Evolutionary conservation across 352 stramenopile genomes (phyloP), one percentile per base, ranked within the genome.

Genomic region (Globisporangium nodosum): DNA sequence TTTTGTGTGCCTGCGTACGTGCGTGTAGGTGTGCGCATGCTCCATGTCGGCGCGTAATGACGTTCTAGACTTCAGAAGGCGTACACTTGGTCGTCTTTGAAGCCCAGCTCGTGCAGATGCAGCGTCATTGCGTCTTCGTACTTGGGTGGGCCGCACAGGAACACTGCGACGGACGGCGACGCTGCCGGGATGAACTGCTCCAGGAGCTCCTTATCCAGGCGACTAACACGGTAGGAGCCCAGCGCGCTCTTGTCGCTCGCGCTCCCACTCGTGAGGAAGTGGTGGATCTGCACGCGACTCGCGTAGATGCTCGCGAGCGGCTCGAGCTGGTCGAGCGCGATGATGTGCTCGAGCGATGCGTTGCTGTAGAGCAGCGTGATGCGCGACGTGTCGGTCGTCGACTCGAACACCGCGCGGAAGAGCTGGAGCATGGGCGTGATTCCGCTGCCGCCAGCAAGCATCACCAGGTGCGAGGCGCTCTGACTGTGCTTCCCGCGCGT

Each of bases 341-440:
- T 92, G 55, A 92, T 70, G 63, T 88, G 69, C 45, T 68, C 73
- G 8, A 86, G 68, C 55, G 76, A 85, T 39, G 70, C 76, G 52
- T 88, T 95, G 50, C 76, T 90, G 59, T 92, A 77, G 48, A 95
- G 62, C 5, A 93, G 53, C 61, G 78, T 91, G 40, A 95, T 70
- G 47, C 76, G 82, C n/a, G 81, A 77, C 31, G 55, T 55, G 52
- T 90, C 79, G 31, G 72, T 67, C 6, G 20, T 57, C 33, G 73
- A 77, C 57, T 93, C 82, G 51, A 93, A 73, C 33, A 81, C 67
- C 7, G 75, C 75, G 24, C 83, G 81, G 35, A 94, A 75, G 31
- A 95, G 56, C 61, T 93, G 81, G 31, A 95, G 80, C 83, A 95
- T 92, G 0, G 85, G 85, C 9, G 84, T 76, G 57, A 95, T 90